A percentile compares a stretch with the other conserved stretches of the same genome.
These are phyloP conservation scores for Penicillium decumbens DNA, from an alignment of 2,329 filamentous ascomycete genomes.

Conservation along the genomic window DNA sequence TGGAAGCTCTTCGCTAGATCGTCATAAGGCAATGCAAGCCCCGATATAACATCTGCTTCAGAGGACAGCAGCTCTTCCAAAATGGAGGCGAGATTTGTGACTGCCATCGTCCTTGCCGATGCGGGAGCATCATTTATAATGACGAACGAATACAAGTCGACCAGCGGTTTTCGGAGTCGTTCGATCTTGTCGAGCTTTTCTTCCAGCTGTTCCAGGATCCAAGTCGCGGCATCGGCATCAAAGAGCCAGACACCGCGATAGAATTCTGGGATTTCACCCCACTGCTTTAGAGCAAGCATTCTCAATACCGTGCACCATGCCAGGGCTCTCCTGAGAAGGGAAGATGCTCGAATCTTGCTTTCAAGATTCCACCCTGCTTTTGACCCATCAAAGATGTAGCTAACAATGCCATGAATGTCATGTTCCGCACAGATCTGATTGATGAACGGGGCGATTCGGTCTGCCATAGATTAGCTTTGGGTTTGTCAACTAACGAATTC, in stretches of 20 bases:
- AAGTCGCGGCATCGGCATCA: slow-evolving; percentile 34
- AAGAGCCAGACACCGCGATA: slow-evolving; percentile 25
- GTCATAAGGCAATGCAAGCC: slow-evolving; percentile 28
- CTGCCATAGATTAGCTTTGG: slow-evolving; percentile 16
- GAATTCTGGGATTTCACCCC: slow-evolving; percentile 19
- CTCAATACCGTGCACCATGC: slow-evolving; percentile 30
- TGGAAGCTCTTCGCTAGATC: slow-evolving; percentile 25
- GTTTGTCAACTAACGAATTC: not conserved
- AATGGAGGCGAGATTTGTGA: slow-evolving; percentile 32
- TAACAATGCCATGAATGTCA: slow-evolving; percentile 26
- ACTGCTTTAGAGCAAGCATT: slow-evolving; percentile 18
- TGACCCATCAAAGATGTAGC: slow-evolving; percentile 26
- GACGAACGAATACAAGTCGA: slow-evolving; percentile 30
- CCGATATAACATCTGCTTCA: slow-evolving; percentile 11
- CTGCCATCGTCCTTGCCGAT: slow-evolving; percentile 28
- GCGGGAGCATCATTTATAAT: slow-evolving; percentile 25
- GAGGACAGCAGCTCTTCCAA: slow-evolving; percentile 28
- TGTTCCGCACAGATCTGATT: slow-evolving; percentile 23
- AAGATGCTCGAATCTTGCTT: slow-evolving; percentile 30
- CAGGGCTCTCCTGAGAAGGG: slow-evolving; percentile 35
- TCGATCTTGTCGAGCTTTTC: slow-evolving; percentile 21
- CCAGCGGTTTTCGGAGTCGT: slow-evolving; percentile 21
- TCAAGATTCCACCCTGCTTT: slow-evolving; percentile 25
- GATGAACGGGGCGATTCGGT: slow-evolving; percentile 17
- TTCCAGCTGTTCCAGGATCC: slow-evolving; percentile 33